Evolutionary conservation across 225 moss, liverwort and hornwort species (phyloP).

Genomic region (Climacium dendroides): DNA sequence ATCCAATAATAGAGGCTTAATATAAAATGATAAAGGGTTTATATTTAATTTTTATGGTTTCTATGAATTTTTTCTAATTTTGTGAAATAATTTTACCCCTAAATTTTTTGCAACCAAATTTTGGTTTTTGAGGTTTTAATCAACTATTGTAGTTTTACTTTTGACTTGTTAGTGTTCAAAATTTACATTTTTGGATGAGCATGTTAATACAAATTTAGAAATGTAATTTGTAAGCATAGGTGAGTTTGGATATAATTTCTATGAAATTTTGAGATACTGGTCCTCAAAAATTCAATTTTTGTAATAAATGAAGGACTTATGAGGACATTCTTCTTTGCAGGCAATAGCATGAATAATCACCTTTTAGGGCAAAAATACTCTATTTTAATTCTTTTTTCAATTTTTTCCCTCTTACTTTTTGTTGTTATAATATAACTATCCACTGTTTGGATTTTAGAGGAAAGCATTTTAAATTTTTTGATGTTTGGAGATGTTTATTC

Average conservation of each 20-base stretch:
- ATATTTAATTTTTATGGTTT: not conserved
- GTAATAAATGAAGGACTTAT: not conserved
- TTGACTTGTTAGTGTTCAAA: not conserved
- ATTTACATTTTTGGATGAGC: not conserved
- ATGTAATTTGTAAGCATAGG: accelerated
- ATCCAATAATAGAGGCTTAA: not conserved
- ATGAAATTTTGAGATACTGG: not conserved
- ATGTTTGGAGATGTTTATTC: not conserved
- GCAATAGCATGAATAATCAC: not conserved
- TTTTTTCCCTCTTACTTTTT: not conserved
- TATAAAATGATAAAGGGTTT: not conserved
- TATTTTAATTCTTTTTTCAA: accelerated
- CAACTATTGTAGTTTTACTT: accelerated
- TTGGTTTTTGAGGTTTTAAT: accelerated
- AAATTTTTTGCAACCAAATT: not conserved
- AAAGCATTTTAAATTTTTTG: not conserved
- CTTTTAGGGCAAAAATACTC: accelerated
- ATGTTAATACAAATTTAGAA: not conserved
- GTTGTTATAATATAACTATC: not conserved
- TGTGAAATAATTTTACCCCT: accelerated
- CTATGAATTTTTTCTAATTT: too few species aligned
- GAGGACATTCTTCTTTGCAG: not conserved
- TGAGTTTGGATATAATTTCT: not conserved
- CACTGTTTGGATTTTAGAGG: accelerated
- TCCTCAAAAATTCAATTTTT: not conserved